phyloP scores from a whole-genome alignment of 352 stramenopile species.

The Pythium volutum region DNA sequence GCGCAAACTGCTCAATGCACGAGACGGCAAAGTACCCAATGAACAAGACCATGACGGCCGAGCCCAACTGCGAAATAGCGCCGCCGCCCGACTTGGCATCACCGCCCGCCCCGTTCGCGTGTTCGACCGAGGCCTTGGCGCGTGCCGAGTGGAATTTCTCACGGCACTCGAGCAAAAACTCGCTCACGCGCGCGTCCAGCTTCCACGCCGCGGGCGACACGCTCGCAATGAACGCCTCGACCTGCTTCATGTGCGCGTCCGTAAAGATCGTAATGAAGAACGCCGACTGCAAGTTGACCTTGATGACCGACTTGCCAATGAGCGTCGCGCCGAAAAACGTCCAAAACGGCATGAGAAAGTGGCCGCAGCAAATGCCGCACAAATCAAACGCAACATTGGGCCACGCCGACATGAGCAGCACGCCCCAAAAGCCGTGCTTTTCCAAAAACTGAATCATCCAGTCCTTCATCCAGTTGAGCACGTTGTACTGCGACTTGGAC shows the following conservation, averaged over 20 bases:
- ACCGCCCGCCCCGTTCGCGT: conserved; percentile 42
- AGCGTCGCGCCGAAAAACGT: conserved; percentile 94
- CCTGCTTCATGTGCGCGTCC: conserved; percentile 76
- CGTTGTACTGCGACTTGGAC: conserved; percentile 80
- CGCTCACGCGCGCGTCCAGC: conserved; percentile 74
- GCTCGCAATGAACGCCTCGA: conserved; percentile 81
- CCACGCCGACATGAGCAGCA: conserved; percentile 93
- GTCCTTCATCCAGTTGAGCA: conserved; percentile 91
- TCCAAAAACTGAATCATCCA: conserved; percentile 93
- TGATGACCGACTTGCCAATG: conserved; percentile 92
- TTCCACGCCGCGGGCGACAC: conserved; percentile 71
- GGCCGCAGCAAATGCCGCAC: conserved; percentile 93
- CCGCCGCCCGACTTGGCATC: conserved; percentile 41
- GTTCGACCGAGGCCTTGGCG: conserved; percentile 52
- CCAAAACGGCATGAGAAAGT: conserved; percentile 95
- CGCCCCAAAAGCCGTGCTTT: conserved; percentile 90
- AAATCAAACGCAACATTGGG: conserved; percentile 95
- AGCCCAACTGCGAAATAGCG: conserved; percentile 78
- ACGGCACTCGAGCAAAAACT: conserved; percentile 84
- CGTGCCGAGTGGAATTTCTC: conserved; percentile 85
- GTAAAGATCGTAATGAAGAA: conserved; percentile 93
- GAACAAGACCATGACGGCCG: conserved; percentile 82
- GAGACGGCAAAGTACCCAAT: conserved; percentile 89
- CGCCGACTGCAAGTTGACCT: conserved; percentile 88
- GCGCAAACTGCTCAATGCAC: conserved; percentile 89